Evolutionary conservation across 345 rosid species (phyloP).

Genomic region (Alliaria petiolata): DNA sequence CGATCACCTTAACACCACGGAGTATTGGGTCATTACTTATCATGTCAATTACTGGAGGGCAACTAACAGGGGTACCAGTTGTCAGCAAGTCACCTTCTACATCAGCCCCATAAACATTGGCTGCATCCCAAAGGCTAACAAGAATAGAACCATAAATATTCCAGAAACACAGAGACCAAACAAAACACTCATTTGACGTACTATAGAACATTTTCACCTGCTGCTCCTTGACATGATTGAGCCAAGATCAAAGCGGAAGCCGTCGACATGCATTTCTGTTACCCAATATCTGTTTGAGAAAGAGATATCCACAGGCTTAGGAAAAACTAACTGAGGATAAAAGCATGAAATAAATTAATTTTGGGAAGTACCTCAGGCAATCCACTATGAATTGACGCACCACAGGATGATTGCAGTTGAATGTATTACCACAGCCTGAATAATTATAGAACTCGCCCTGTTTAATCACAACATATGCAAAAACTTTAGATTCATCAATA

Average conservation of each 20-base stretch:
- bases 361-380: conserved; percentile 63
- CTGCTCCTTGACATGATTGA: conserved; percentile 93
- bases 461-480: conserved; percentile 7
- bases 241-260: conserved; percentile 98
- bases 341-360: background rate
- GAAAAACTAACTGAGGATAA: background rate
- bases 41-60: conserved; percentile 88
- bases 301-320: conserved; percentile 4
- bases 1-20: conserved; percentile 73
- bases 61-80: conserved; percentile 75
- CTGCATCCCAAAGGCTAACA: conserved; percentile 80
- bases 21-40: conserved; percentile 95
- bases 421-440: conserved; percentile 98
- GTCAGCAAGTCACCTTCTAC: conserved; percentile 63
- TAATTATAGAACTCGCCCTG: conserved; percentile 98
- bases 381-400: conserved; percentile 90
- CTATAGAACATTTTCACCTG: conserved; percentile 41
- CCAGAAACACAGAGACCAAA: conserved; percentile 7
- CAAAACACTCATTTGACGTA: conserved; percentile 20
- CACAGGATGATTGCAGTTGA: conserved; percentile 96
- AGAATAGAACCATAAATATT: conserved; percentile 25
- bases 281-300: conserved; percentile 87
- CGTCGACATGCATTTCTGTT: conserved; percentile 96
- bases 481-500: background rate
- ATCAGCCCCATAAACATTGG: conserved; percentile 72